Conservation (phyloP, 805 yeast genomes). For the Citeromyces matritensis region DNA sequence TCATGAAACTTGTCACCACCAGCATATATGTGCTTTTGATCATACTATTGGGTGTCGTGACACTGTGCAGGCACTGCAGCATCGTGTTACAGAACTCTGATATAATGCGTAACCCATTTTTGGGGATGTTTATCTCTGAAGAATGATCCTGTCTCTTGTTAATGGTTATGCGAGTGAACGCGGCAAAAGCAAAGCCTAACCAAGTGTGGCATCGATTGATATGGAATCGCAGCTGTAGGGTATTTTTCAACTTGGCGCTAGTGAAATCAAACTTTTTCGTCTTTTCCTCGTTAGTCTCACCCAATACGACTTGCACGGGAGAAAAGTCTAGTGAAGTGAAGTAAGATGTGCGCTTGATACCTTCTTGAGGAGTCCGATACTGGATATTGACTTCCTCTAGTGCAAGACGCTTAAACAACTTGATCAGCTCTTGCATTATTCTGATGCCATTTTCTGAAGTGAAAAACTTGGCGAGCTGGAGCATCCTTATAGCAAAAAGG, state of each 20-base stretch:
- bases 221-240: conserved; percentile 38
- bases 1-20: conserved; percentile 11
- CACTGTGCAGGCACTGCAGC: conserved; percentile 6
- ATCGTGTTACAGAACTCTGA: conserved; percentile 9
- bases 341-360: conserved; percentile 27
- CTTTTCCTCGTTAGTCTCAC: conserved; percentile 20
- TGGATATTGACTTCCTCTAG: conserved; percentile 45
- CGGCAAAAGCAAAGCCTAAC: conserved; percentile 15
- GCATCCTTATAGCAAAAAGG: conserved; percentile 27
- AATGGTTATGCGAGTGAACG: conserved; percentile 12
- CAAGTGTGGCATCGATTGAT: conserved; percentile 29
- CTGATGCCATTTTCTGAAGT: conserved; percentile 23
- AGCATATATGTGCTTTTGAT: conserved; percentile 11
- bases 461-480: conserved; percentile 23
- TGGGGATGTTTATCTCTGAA: conserved; percentile 10
- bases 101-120: conserved; percentile 11
- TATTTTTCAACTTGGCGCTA: conserved; percentile 47
- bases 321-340: conserved; percentile 17
- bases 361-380: conserved; percentile 26
- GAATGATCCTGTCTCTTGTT: conserved; percentile 28
- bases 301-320: conserved; percentile 25
- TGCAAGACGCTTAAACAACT: conserved; percentile 31
- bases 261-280: conserved; percentile 23
- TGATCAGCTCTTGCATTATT: conserved; percentile 23
- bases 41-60: conserved; percentile 8